Conservation (phyloP, 2,329 filamentous ascomycete genomes). For the Stagonosporopsis tanaceti region DNA sequence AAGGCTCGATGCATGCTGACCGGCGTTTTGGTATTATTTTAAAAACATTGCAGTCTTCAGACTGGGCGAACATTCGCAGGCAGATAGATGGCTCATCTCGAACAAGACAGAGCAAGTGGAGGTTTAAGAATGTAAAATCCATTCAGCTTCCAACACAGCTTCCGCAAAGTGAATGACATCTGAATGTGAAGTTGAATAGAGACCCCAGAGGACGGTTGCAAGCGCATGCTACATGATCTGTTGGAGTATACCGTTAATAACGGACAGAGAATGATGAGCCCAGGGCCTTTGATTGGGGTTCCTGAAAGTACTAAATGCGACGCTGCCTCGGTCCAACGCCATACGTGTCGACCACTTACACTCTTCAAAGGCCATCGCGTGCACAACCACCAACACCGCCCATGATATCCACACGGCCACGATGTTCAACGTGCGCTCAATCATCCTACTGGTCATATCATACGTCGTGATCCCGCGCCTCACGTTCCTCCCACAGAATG, state of each 20-base stretch:
- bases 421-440: slow-evolving; percentile 47
- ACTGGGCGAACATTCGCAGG: slow-evolving; percentile 4
- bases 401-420: slow-evolving; percentile 13
- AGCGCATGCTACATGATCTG: neutral
- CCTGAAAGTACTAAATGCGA: neutral
- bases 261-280: neutral
- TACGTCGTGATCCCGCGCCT: slow-evolving; percentile 49
- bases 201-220: too few relatives aligned
- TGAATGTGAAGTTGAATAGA: neutral
- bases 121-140: slow-evolving; percentile 17
- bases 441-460: slow-evolving; percentile 42
- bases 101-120: slow-evolving; percentile 4
- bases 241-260: too few relatives aligned
- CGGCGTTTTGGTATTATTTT: slow-evolving; percentile 14
- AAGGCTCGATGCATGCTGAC: slow-evolving; percentile 20
- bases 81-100: slow-evolving; percentile 6
- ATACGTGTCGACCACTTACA: slow-evolving; percentile 12
- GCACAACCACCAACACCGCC: neutral
- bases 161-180: neutral
- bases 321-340: slow-evolving; percentile 4
- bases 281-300: neutral
- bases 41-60: slow-evolving; percentile 2
- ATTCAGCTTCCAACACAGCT: slow-evolving; percentile 13
- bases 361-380: neutral
- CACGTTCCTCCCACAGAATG: slow-evolving; percentile 44